A percentile compares a stretch with the other conserved stretches of the same genome.
Conservation (phyloP, 345 rosid genomes). For the Excoecaria agallocha region DNA sequence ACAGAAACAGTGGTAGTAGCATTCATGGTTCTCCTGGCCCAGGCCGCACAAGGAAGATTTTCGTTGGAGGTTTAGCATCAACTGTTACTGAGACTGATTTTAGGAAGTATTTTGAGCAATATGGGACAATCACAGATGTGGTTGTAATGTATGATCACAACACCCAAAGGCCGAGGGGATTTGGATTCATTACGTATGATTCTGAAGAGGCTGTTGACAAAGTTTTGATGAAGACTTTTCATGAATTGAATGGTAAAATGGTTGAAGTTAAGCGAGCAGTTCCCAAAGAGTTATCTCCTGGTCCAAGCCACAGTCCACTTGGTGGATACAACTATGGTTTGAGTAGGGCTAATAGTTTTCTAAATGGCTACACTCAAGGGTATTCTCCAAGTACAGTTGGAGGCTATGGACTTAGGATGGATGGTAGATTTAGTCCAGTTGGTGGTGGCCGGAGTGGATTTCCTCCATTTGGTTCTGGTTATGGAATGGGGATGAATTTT, state of each 20-base stretch:
- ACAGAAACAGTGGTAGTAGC: conserved; percentile 44
- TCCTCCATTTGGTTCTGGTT: conserved; percentile 59
- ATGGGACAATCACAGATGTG: conserved; percentile 69
- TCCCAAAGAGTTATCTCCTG: conserved; percentile 76
- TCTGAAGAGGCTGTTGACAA: conserved; percentile 74
- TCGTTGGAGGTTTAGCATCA: conserved; percentile 82
- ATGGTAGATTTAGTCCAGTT: conserved; percentile 60
- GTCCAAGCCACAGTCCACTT: conserved; percentile 67
- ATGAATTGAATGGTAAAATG: conserved; percentile 77
- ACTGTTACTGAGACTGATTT: conserved; percentile 76
- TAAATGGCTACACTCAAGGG: conserved; percentile 63
- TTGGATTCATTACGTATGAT: conserved; percentile 74
- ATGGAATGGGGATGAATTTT: conserved; percentile 60
- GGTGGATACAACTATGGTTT: conserved; percentile 65
- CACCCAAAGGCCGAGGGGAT: conserved; percentile 79
- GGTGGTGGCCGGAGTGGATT: conserved; percentile 57
- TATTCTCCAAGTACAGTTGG: conserved; percentile 56
- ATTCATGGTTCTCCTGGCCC: conserved; percentile 71
- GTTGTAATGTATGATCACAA: conserved; percentile 86
- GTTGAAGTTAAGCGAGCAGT: conserved; percentile 80
- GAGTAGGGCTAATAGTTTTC: conserved; percentile 55
- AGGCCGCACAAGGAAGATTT: conserved; percentile 67
- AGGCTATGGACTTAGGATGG: conserved; percentile 66
- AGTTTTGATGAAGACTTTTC: conserved; percentile 62
- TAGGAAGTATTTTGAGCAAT: conserved; percentile 71